Evolutionary conservation across 2,329 filamentous ascomycete genomes (phyloP).

Genomic region (Fusarium tanahbumbuense): DNA sequence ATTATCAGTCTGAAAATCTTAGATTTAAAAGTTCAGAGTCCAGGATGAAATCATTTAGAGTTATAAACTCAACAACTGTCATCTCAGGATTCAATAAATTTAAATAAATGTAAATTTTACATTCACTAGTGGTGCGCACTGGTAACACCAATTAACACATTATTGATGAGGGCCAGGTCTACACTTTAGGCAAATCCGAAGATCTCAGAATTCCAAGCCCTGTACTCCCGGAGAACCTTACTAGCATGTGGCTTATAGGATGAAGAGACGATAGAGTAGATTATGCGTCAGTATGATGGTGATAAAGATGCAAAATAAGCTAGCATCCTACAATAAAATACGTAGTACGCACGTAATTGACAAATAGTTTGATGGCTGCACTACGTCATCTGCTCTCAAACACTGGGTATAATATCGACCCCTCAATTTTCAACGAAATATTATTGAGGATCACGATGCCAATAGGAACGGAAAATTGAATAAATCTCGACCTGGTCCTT

Average conservation of each 20-base stretch:
- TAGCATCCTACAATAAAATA: not conserved
- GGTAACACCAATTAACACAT: too few relatives aligned
- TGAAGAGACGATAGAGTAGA: not conserved
- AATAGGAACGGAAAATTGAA: not conserved
- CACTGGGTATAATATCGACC: not conserved
- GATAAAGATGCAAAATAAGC: not conserved
- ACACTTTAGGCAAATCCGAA: conserved; percentile 67
- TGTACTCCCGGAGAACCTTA: not conserved
- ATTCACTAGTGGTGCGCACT: too few relatives aligned
- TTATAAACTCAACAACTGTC: not conserved
- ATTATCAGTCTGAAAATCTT: not conserved
- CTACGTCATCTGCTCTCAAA: not conserved
- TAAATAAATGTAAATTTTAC: not conserved
- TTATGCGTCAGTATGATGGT: not conserved
- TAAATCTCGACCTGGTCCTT: not conserved
- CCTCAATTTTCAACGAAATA: not conserved
- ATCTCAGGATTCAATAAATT: not conserved
- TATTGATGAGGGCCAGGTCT: conserved; percentile 54
- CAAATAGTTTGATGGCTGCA: not conserved
- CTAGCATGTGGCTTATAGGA: not conserved
- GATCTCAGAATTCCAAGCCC: conserved; percentile 50
- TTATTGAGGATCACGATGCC: not conserved
- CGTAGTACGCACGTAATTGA: not conserved
- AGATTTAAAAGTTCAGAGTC: not conserved
- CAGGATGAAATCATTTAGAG: not conserved